phyloP scores from a whole-genome alignment of 306 rosid species.

The Aeschynomene evenia region DNA sequence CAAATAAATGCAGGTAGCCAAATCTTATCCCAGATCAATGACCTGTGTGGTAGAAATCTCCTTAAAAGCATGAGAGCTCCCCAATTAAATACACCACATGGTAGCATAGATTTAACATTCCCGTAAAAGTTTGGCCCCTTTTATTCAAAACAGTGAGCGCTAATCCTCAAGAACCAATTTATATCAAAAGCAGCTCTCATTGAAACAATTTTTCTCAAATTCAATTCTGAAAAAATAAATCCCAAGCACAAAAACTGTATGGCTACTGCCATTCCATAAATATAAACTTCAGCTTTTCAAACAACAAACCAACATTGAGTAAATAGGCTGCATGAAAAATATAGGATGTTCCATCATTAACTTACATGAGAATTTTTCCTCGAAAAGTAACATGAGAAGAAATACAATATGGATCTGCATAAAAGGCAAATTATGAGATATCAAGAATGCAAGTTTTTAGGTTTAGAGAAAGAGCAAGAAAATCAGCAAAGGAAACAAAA shows the following conservation, averaged over 20 bases:
- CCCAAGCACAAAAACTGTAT: neutral
- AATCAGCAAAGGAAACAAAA: too few species aligned
- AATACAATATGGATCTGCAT: constrained; percentile 77
- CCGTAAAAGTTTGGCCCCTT: neutral
- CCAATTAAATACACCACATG: neutral
- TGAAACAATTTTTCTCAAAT: neutral
- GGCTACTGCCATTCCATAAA: neutral
- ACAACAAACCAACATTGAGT: constrained; percentile 12
- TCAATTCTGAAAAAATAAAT: neutral
- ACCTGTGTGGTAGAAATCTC: neutral
- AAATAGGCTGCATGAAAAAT: neutral
- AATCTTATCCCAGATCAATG: neutral
- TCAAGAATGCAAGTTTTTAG: neutral
- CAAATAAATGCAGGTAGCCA: neutral
- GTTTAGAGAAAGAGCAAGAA: too few species aligned
- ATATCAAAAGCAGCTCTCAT: neutral
- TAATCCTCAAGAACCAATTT: neutral
- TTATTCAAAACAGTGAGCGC: neutral
- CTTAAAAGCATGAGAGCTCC: neutral
- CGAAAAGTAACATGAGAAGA: constrained; percentile 77
- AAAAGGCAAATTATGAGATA: constrained; percentile 30
- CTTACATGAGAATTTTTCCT: constrained; percentile 83
- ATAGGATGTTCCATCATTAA: constrained; percentile 1
- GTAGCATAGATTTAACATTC: neutral
- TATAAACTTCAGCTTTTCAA: neutral